Conservation (phyloP, 352 stramenopile genomes). For the Phytophthora tentaculata region DNA sequence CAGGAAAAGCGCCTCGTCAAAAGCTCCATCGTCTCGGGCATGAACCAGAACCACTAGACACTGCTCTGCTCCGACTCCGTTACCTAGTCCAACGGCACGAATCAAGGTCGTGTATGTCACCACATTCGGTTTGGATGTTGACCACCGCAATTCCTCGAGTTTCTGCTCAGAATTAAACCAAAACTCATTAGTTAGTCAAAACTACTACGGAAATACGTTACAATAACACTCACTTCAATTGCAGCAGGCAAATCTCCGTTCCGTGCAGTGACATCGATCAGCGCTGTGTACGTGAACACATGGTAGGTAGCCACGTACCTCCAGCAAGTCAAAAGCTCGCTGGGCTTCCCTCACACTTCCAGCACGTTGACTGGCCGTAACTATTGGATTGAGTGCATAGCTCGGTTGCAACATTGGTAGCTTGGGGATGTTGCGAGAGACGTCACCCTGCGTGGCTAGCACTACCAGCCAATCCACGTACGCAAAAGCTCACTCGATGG, state of each 20-base stretch:
- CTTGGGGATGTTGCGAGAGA: conserved; percentile 41
- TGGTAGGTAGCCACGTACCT: conserved; percentile 65
- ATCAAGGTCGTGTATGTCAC: conserved; percentile 81
- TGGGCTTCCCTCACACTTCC: conserved; percentile 61
- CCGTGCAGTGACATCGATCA: conserved; percentile 77
- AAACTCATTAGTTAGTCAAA: conserved; percentile 2
- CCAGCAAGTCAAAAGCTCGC: conserved; percentile 64
- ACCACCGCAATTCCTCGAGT: conserved; percentile 71
- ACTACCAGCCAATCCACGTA: conserved; percentile 77
- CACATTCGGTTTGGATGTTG: conserved; percentile 70
- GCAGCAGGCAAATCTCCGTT: conserved; percentile 51
- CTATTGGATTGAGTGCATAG: conserved; percentile 82
- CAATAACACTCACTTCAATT: conserved; percentile 41
- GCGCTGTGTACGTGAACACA: conserved; percentile 83
- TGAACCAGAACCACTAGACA: conserved; percentile 58
- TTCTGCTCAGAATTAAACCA: conserved; percentile 30
- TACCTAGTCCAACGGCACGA: conserved; percentile 50
- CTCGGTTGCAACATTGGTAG: conserved; percentile 60
- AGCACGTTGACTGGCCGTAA: conserved; percentile 74
- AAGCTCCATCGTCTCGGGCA: conserved; percentile 54
- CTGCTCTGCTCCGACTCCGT: conserved; percentile 38
- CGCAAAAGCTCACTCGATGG: conserved; percentile 66
- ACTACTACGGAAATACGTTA: not conserved
- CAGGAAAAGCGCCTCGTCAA: conserved; percentile 68
- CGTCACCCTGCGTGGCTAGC: conserved; percentile 46